phyloP scores from a whole-genome alignment of 805 yeast genomes.

The Crinitomyces ghanaensis region DNA sequence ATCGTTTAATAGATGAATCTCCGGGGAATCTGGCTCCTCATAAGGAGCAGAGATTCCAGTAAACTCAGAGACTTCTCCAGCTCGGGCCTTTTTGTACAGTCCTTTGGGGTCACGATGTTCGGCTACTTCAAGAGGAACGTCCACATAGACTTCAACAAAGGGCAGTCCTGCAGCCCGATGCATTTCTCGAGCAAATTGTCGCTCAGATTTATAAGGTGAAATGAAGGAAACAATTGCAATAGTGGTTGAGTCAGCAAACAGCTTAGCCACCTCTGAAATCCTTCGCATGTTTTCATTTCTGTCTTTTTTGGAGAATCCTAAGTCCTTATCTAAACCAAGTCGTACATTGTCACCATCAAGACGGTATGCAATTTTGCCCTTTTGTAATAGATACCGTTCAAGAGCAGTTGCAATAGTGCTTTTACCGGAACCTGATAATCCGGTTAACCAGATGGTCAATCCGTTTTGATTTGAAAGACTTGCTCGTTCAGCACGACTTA shows the following conservation, averaged over 20 bases:
- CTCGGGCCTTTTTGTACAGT: conserved; percentile 89
- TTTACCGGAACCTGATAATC: conserved; percentile 90
- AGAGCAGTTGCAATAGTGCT: conserved; percentile 88
- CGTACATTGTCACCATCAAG: conserved; percentile 87
- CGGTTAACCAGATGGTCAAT: conserved; percentile 90
- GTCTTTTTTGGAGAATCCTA: conserved; percentile 84
- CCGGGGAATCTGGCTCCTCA: conserved; percentile 82
- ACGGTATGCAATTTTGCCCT: conserved; percentile 67
- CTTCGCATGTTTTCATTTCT: conserved; percentile 92
- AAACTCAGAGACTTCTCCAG: conserved; percentile 86
- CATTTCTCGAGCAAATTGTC: conserved; percentile 73
- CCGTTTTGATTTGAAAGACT: conserved; percentile 68
- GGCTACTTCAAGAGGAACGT: conserved; percentile 88
- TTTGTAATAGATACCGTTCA: conserved; percentile 65
- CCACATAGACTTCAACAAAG: conserved; percentile 82
- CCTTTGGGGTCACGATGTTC: conserved; percentile 98
- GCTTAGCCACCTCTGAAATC: conserved; percentile 85
- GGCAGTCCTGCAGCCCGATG: conserved; percentile 68
- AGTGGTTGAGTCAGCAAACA: conserved; percentile 86
- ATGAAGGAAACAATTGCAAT: conserved; percentile 85
- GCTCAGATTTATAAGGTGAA: conserved; percentile 77
- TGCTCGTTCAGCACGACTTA: conserved; percentile 73
- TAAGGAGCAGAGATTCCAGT: conserved; percentile 95
- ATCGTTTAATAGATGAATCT: conserved; percentile 68
- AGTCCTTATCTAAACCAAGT: conserved; percentile 87